A percentile compares a stretch with the other conserved stretches of the same genome.
Evolutionary conservation across 2,329 filamentous ascomycete species (phyloP).

Genomic region (Podosphaera fusca): DNA sequence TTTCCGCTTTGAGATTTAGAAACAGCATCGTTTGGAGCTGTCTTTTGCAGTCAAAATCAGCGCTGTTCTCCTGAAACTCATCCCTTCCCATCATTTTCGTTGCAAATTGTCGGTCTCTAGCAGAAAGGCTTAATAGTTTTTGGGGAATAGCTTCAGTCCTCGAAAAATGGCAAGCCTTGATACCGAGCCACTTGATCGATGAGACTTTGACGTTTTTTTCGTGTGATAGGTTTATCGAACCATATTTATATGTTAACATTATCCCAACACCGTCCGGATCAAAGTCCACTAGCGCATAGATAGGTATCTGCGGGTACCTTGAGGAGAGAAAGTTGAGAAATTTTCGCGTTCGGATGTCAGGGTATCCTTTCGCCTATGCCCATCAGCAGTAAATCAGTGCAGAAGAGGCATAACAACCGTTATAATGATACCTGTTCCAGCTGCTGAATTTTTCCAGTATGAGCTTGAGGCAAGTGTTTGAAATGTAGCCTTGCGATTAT

Average conservation of each 20-base stretch:
- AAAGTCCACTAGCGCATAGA: constrained; percentile 46
- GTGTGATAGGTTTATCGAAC: constrained; percentile 38
- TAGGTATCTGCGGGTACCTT: constrained; percentile 26
- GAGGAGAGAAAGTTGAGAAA: constrained; percentile 34
- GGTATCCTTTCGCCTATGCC: constrained; percentile 54
- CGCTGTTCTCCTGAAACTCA: constrained; percentile 10
- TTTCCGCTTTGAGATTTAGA: constrained; percentile 53
- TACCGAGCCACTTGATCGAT: constrained; percentile 39
- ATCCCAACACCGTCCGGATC: constrained; percentile 60
- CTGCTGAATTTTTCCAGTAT: constrained; percentile 27
- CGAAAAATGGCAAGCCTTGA: constrained; percentile 17
- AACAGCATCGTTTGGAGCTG: constrained; percentile 54
- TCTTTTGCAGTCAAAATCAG: constrained; percentile 20
- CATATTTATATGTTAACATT: constrained; percentile 47
- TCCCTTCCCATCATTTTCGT: constrained; percentile 26
- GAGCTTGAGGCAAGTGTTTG: constrained; percentile 34
- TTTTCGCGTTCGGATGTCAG: constrained; percentile 45
- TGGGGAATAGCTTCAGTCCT: constrained; percentile 1
- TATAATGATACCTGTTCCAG: constrained; percentile 38
- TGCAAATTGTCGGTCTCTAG: constrained; percentile 31
- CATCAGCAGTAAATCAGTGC: not conserved
- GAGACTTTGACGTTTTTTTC: constrained; percentile 28
- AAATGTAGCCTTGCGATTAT: constrained; percentile 42
- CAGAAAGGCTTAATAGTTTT: constrained; percentile 6
- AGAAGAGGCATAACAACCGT: constrained; percentile 26